phyloP scores from a whole-genome alignment of 164 flowering plant genomes.

The Vitis vinifera region DNA sequence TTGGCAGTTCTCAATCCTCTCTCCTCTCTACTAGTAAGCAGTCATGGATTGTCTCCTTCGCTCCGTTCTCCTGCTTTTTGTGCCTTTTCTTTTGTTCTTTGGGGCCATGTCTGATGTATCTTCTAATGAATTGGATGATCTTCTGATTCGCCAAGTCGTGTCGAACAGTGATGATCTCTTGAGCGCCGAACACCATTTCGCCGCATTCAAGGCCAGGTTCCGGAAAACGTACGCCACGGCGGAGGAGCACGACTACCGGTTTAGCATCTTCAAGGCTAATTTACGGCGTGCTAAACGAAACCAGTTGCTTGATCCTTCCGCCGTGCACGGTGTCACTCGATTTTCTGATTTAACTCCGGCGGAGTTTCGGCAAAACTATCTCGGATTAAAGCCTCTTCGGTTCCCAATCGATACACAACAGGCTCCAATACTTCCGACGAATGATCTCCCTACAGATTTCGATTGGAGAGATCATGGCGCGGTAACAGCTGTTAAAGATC shows the following conservation, averaged over 20 bases:
- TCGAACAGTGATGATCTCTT: slow-evolving; percentile 40
- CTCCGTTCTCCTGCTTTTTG: slow-evolving; percentile 21
- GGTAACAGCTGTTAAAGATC: slow-evolving; percentile 81
- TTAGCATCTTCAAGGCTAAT: slow-evolving; percentile 71
- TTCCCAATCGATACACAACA: slow-evolving; percentile 58
- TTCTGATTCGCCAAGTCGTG: slow-evolving; percentile 55
- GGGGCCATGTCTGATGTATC: neutral
- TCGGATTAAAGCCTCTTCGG: slow-evolving; percentile 51
- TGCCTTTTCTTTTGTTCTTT: slow-evolving; percentile 10
- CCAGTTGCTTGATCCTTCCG: slow-evolving; percentile 81
- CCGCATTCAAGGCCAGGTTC: slow-evolving; percentile 54
- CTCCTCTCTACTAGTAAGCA: too few relatives aligned
- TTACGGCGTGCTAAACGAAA: slow-evolving; percentile 69
- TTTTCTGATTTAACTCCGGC: slow-evolving; percentile 83
- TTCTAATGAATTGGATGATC: slow-evolving; percentile 23
- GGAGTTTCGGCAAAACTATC: slow-evolving; percentile 58
- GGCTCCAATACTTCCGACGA: slow-evolving; percentile 87
- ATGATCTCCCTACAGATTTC: slow-evolving; percentile 68
- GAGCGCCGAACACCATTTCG: slow-evolving; percentile 71
- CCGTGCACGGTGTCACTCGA: slow-evolving; percentile 88
- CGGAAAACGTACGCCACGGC: slow-evolving; percentile 55
- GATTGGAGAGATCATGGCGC: slow-evolving; percentile 99
- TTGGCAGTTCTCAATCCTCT: too few relatives aligned
- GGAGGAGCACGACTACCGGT: slow-evolving; percentile 78
- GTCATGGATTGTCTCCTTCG: slow-evolving; percentile 18